These are phyloP conservation scores for Carnegiea gigantea DNA, from an alignment of 179 eudicot genomes.

Conservation along the genomic window DNA sequence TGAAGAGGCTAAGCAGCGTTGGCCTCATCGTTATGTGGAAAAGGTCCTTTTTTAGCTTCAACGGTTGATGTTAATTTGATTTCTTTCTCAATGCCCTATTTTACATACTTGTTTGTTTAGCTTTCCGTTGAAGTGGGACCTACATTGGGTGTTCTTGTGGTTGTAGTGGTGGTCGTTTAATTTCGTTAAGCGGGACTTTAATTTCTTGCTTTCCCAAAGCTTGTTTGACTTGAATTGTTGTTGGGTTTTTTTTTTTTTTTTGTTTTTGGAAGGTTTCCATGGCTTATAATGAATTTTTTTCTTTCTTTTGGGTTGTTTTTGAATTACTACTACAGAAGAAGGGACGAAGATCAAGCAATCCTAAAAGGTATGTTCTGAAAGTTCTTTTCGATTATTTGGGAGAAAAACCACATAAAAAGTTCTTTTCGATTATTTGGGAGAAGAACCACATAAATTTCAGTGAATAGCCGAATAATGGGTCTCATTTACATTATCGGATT, in stretches of 20 bases:
- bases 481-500: too few species aligned
- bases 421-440: not conserved
- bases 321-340: not conserved
- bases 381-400: not conserved
- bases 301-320: not conserved
- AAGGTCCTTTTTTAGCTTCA: conserved; percentile 15
- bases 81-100: too few species aligned
- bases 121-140: too few species aligned
- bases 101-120: too few species aligned
- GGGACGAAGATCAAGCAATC: not conserved
- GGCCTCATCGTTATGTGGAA: conserved; percentile 47
- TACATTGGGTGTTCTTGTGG: too few species aligned
- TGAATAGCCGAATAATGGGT: not conserved
- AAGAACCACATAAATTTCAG: not conserved
- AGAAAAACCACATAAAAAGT: not conserved
- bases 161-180: too few species aligned
- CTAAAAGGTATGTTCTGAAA: conserved; percentile 3
- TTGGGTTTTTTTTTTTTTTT: not conserved
- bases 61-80: not conserved
- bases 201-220: not conserved
- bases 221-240: not conserved
- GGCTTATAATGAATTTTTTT: not conserved
- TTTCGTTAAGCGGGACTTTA: too few species aligned
- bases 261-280: not conserved
- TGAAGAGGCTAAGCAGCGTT: conserved; percentile 41